Conservation (phyloP, 192 early-diverging fungal genomes). For the Podila epicladia region DNA sequence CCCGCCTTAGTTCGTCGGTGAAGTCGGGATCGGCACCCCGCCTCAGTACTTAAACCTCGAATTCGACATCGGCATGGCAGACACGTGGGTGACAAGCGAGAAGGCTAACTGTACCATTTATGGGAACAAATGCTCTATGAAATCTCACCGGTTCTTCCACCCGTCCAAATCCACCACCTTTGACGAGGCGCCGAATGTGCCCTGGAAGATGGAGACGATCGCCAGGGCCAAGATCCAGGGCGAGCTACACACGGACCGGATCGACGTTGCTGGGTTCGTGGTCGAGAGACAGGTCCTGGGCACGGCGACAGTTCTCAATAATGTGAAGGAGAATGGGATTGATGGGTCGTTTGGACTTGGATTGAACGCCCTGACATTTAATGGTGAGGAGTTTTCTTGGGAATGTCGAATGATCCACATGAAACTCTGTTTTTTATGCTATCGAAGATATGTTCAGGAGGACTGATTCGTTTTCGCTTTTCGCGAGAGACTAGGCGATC, state of each 20-base stretch:
- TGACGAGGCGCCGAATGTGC: background rate
- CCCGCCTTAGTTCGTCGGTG: slow-evolving; percentile 50
- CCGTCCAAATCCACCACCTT: slow-evolving; percentile 11
- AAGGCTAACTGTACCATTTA: slow-evolving; percentile 6
- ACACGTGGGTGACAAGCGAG: slow-evolving; percentile 62
- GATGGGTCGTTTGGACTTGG: slow-evolving; percentile 70
- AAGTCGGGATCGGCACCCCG: slow-evolving; percentile 70
- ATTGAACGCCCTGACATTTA: slow-evolving; percentile 2
- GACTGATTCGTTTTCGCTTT: too few species aligned
- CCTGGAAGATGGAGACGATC: slow-evolving; percentile 37
- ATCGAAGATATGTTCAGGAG: background rate
- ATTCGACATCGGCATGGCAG: slow-evolving; percentile 71
- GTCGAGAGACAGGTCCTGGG: slow-evolving; percentile 66
- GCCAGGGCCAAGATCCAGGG: slow-evolving; percentile 41
- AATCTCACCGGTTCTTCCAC: slow-evolving; percentile 16
- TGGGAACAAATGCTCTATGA: slow-evolving; percentile 7
- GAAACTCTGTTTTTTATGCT: background rate
- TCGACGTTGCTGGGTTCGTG: slow-evolving; percentile 59
- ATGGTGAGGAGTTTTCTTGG: slow-evolving; percentile 8
- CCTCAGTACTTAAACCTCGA: slow-evolving; percentile 65
- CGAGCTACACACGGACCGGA: slow-evolving; percentile 43
- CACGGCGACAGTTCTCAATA: slow-evolving; percentile 57
- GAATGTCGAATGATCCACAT: background rate
- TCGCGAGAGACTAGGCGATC: background rate
- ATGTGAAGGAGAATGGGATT: slow-evolving; percentile 53